phyloP scores from a whole-genome alignment of 1,284 basidiomycete genomes.

The Fomitopsis pinicola region DNA sequence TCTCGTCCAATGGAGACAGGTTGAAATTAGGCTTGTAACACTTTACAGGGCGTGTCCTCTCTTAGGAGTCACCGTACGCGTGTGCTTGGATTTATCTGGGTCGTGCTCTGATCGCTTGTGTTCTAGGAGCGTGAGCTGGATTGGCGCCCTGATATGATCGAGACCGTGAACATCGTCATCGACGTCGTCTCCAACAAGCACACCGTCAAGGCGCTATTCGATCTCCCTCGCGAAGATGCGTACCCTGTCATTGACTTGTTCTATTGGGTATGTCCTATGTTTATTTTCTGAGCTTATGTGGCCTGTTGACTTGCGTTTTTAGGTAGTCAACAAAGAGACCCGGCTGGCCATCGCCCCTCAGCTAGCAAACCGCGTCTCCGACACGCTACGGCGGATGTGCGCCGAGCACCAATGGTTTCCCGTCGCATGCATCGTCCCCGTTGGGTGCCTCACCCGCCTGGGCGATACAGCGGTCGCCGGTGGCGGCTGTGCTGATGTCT shows the following conservation, averaged over 20 bases:
- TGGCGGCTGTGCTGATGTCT: conserved; percentile 1
- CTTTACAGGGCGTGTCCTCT: not conserved
- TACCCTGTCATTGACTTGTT: not conserved
- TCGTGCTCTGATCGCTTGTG: not conserved
- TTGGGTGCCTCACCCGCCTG: not conserved
- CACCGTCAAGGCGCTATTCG: not conserved
- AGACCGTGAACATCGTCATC: not conserved
- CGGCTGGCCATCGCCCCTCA: not conserved
- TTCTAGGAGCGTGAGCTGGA: not conserved
- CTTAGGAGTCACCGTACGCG: not conserved
- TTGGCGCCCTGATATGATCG: not conserved
- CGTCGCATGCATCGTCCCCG: not conserved
- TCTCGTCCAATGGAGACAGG: not conserved
- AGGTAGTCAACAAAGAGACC: not conserved
- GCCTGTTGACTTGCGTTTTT: not conserved
- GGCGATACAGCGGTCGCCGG: not conserved
- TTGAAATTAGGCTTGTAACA: not conserved
- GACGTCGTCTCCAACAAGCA: not conserved
- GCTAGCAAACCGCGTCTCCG: not conserved
- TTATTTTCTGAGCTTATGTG: not conserved
- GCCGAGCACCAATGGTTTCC: not conserved
- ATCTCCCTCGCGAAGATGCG: not conserved
- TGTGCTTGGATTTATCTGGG: not conserved
- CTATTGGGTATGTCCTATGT: not conserved
- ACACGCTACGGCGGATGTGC: not conserved